These are phyloP conservation scores for Cyclospora cayetanensis DNA, from an alignment of 169 alveolate genomes.

Conservation along the genomic window DNA sequence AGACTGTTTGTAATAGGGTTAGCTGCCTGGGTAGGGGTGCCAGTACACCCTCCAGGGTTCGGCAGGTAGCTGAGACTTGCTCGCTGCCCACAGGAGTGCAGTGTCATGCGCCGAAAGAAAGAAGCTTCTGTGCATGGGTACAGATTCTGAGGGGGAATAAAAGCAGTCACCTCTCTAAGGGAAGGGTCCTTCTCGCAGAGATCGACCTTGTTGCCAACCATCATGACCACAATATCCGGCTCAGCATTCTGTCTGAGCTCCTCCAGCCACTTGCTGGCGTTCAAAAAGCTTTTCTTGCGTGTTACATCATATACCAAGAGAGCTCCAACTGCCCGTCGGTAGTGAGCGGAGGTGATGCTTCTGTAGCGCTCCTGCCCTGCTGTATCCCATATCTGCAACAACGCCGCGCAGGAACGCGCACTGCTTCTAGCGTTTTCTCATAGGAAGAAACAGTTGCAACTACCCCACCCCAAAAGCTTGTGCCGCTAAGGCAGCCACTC, in stretches of 20 bases:
- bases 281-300: conserved; percentile 87
- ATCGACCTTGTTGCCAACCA: conserved; percentile 99
- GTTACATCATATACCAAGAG: conserved; percentile 95
- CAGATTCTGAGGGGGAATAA: too few relatives aligned
- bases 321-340: conserved; percentile 97
- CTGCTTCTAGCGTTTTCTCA: background rate
- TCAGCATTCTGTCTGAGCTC: conserved; percentile 98
- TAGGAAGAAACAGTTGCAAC: background rate
- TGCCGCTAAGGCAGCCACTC: conserved; percentile 71
- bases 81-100: background rate
- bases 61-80: background rate
- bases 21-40: background rate
- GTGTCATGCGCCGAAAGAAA: conserved; percentile 2
- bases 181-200: conserved; percentile 91
- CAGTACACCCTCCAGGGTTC: background rate
- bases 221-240: conserved; percentile 97
- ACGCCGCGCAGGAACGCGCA: background rate
- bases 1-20: background rate
- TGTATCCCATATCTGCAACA: conserved; percentile 84
- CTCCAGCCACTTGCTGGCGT: conserved; percentile 94
- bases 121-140: too few relatives aligned
- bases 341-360: conserved; percentile 94
- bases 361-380: conserved; percentile 97
- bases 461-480: conserved; percentile 63
- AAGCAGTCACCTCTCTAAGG: conserved; percentile 90